These are phyloP conservation scores for Candida glaebosa DNA, from an alignment of 805 yeast genomes.

Conservation along the genomic window DNA sequence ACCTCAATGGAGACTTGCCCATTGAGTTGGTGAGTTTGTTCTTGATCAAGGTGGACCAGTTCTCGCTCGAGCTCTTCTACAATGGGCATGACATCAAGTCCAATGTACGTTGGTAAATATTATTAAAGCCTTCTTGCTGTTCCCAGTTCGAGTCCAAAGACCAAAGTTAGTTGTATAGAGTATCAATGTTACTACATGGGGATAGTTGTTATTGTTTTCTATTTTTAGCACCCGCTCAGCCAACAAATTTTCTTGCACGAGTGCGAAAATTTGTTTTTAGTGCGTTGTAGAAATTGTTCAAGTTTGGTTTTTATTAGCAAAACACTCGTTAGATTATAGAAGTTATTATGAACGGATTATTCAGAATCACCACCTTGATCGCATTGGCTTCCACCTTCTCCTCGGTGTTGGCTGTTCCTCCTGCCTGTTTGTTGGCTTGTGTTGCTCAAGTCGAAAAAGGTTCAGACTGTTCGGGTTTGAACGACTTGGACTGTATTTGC, in stretches of 20 bases:
- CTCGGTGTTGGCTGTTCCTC: constrained; percentile 67
- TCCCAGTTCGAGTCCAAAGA: no score
- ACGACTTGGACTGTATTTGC: constrained; percentile 70
- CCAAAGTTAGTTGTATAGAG: neutral
- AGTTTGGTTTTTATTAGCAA: neutral
- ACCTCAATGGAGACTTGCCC: constrained; percentile 47
- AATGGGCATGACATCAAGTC: constrained; percentile 43
- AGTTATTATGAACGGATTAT: constrained; percentile 4
- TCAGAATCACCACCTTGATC: constrained; percentile 20
- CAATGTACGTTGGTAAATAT: constrained; percentile 28
- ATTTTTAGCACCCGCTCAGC: constrained; percentile 4
- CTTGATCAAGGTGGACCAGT: constrained; percentile 36
- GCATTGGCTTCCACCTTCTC: constrained; percentile 41
- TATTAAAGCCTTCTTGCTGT: no score
- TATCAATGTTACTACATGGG: neutral
- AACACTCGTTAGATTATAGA: neutral
- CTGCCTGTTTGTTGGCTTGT: constrained; percentile 91
- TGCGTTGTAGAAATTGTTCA: neutral
- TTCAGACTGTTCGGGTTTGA: constrained; percentile 53
- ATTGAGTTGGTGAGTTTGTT: constrained; percentile 47
- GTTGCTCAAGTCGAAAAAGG: constrained; percentile 66
- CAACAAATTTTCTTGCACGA: constrained; percentile 2
- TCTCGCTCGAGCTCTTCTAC: constrained; percentile 41
- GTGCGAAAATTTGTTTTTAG: neutral
- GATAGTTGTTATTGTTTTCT: constrained; percentile 1